Percentiles rank a stretch among this genome's conserved stretches.
Evolutionary conservation across 371 early-diverging fungal genomes (phyloP).

Genomic region (Mucor irregularis): DNA sequence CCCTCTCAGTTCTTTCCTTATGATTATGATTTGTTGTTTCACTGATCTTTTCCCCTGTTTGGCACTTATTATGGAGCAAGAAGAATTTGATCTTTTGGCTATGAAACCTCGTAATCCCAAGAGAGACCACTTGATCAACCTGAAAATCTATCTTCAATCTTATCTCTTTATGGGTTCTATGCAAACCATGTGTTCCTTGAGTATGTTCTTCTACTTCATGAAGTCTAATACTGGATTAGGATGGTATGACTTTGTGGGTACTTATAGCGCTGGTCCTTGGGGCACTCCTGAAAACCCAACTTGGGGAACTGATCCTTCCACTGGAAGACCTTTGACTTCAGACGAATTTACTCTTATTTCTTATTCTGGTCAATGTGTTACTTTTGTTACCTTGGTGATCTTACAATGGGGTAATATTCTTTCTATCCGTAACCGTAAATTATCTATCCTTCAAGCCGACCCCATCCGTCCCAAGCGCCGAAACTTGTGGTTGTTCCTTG

Average conservation of each 20-base stretch:
- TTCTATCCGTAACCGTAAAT: slow-evolving; percentile 57
- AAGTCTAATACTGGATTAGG: slow-evolving; percentile 2
- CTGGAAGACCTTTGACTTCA: slow-evolving; percentile 32
- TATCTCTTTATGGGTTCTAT: slow-evolving; percentile 68
- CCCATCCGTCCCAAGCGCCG: slow-evolving; percentile 42
- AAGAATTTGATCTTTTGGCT: slow-evolving; percentile 59
- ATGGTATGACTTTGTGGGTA: slow-evolving; percentile 30
- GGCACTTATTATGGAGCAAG: slow-evolving; percentile 62
- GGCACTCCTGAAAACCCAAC: slow-evolving; percentile 49
- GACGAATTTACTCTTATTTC: slow-evolving; percentile 41
- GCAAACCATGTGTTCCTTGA: slow-evolving; percentile 53
- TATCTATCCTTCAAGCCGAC: slow-evolving; percentile 57
- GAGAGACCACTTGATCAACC: slow-evolving; percentile 54
- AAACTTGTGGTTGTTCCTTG: slow-evolving; percentile 50
- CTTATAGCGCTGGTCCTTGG: slow-evolving; percentile 40
- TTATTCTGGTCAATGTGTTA: slow-evolving; percentile 56
- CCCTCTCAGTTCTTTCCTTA: slow-evolving; percentile 60
- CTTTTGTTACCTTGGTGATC: slow-evolving; percentile 62
- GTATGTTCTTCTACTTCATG: slow-evolving; percentile 61
- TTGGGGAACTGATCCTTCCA: slow-evolving; percentile 41
- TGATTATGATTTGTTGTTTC: slow-evolving; percentile 62
- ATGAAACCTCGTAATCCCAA: slow-evolving; percentile 62
- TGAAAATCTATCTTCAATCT: slow-evolving; percentile 53
- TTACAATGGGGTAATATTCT: slow-evolving; percentile 53
- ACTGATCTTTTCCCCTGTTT: slow-evolving; percentile 50